Conservation (phyloP, 257 asterid genomes). For the Striga asiatica region DNA sequence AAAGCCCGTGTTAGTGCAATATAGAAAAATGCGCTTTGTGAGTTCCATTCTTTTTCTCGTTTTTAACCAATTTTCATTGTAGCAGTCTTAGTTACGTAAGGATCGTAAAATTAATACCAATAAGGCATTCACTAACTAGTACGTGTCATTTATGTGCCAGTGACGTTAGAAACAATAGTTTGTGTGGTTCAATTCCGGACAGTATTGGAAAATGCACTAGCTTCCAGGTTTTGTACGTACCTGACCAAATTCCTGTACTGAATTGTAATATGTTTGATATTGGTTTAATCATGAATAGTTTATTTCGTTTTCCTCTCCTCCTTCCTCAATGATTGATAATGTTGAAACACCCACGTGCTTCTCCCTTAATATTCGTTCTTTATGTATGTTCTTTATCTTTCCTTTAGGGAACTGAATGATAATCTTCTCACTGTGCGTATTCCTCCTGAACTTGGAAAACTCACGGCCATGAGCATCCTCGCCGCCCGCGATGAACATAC, state of each 20-base stretch:
- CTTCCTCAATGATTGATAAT: background rate
- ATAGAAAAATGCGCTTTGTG: no score
- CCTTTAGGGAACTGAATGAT: conserved; percentile 71
- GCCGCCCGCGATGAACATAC: no score
- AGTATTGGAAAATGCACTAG: conserved; percentile 81
- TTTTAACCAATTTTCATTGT: no score
- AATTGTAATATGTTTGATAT: background rate
- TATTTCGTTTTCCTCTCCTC: background rate
- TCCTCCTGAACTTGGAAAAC: conserved; percentile 83
- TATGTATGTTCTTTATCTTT: background rate
- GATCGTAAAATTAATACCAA: no score
- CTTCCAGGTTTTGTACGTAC: conserved; percentile 89
- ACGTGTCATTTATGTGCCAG: no score
- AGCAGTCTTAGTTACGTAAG: no score
- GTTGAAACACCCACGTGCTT: conserved; percentile 19
- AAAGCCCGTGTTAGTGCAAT: no score
- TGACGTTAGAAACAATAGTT: conserved; percentile 89
- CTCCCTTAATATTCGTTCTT: background rate
- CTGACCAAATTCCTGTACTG: background rate
- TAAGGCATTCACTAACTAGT: no score
- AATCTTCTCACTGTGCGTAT: conserved; percentile 63
- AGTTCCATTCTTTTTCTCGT: no score
- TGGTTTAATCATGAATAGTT: background rate
- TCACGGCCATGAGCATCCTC: no score
- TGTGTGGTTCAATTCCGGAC: conserved; percentile 78